phyloP scores from a whole-genome alignment of 805 yeast species.

The Teunomyces pallodes region DNA sequence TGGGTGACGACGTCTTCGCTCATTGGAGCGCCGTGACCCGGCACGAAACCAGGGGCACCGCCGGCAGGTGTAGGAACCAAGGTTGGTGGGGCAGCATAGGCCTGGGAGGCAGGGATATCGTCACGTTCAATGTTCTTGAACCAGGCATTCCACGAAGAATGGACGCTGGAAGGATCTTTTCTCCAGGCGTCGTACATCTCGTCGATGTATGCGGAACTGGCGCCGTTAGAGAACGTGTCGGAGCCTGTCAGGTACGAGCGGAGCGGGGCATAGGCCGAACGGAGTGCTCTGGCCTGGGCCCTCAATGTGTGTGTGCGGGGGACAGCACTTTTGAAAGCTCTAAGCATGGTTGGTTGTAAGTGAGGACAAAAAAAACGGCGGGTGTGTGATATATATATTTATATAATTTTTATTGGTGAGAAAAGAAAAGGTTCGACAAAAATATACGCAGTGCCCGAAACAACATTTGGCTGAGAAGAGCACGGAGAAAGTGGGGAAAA shows the following conservation, averaged over 20 bases:
- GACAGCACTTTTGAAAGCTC: conserved; percentile 39
- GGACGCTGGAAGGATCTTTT: conserved; percentile 86
- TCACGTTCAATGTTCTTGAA: conserved; percentile 84
- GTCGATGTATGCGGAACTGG: conserved; percentile 89
- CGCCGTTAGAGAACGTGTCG: conserved; percentile 80
- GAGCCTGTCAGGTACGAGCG: conserved; percentile 34
- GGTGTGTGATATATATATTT: not conserved
- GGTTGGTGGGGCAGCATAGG: conserved; percentile 91
- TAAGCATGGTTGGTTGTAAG: conserved; percentile 30
- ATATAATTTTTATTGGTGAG: not conserved
- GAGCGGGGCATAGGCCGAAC: conserved; percentile 6
- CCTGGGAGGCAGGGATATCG: conserved; percentile 65
- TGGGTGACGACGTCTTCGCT: conserved; percentile 75
- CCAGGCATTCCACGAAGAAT: conserved; percentile 95
- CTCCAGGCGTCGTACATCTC: conserved; percentile 98
- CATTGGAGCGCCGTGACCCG: conserved; percentile 44
- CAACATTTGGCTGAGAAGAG: too few relatives aligned
- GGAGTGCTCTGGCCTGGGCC: conserved; percentile 16
- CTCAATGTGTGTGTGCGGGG: conserved; percentile 34
- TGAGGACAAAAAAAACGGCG: not conserved
- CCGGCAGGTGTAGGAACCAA: conserved; percentile 79
- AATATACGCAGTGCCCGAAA: not conserved
- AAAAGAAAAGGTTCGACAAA: not conserved
- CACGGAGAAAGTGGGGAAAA: too few relatives aligned
- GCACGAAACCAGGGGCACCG: conserved; percentile 60